Base-by-base conservation (phyloP, 2,329 filamentous ascomycete genomes). In the Colletotrichum cordylinicola region DNA sequence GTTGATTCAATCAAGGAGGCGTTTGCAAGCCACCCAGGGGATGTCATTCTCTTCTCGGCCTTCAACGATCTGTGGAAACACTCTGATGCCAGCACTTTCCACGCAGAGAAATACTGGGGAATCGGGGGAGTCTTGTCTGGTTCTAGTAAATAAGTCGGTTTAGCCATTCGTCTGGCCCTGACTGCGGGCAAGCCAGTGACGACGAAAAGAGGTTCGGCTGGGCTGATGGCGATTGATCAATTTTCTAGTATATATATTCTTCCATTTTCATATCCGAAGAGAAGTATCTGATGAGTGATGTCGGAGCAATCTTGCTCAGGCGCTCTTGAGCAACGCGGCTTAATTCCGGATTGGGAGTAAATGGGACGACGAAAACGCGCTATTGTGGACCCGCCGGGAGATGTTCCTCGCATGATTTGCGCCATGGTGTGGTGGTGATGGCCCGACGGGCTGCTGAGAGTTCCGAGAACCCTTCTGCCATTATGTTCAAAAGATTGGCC, bases 51-150 rank as follows among this genome's bases (percentile, higher is more conserved):
- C 27, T 96, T 97, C 85, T 94, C 93, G 33, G 93, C 94, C 5
- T 96, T 93, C 86, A 94, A 98, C 83, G 94, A 95, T 77, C 80
- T 88, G 67, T 98, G 95, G 95, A 98, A 98, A 88, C 82, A 86
- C 55, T 90, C 94, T 78, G 89, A 86, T 69, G 82, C 87, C 4
- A 87, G 84, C 27, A 93, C 93, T 2, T 94, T 93, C 83, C 90
- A 91, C 74, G 91, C 94, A 4, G 95, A 98, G 86, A 90, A 92
- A 82, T 95, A 89, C 84, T 97, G 95, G 94, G 95, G 95, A 37
- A 91, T 94, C 69, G 79, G 80, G 37, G 83, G 82, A 18, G n/a
- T 70, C 27, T 61, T 75, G 66, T 78, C 75, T n/a, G 66, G 72
- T 12, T 82, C 78, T 68, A 77, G 78, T 48, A 71, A 67, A 60